These are phyloP conservation scores for Casuarina glauca DNA, from an alignment of 306 rosid species.

Conservation along the genomic window DNA sequence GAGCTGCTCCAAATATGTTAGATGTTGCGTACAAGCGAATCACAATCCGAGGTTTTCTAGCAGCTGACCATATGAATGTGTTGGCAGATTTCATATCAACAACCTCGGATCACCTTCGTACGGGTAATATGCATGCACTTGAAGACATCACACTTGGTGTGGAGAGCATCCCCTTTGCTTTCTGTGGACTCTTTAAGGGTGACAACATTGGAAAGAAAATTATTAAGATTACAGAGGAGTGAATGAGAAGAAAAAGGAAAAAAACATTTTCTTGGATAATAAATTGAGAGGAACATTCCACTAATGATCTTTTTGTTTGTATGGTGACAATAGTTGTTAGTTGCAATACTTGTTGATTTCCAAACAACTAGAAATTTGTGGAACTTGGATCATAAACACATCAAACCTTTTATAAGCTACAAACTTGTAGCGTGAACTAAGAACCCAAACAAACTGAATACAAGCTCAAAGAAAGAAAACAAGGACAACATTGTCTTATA, in stretches of 20 bases:
- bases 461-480: no score
- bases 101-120: slow-evolving; percentile 44
- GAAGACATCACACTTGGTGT: slow-evolving; percentile 65
- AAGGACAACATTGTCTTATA: no score
- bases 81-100: slow-evolving; percentile 43
- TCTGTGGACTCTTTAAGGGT: slow-evolving; percentile 61
- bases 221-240: slow-evolving; percentile 40
- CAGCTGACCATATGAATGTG: slow-evolving; percentile 38
- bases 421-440: no score
- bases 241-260: background rate
- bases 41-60: slow-evolving; percentile 36
- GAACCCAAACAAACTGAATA: no score
- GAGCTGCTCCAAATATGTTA: no score
- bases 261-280: background rate
- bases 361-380: no score
- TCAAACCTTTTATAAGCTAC: no score
- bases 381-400: no score
- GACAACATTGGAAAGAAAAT: slow-evolving; percentile 71
- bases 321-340: background rate
- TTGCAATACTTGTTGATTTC: no score
- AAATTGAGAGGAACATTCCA: background rate
- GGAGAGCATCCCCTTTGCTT: slow-evolving; percentile 63
- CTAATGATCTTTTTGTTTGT: background rate
- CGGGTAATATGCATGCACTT: slow-evolving; percentile 37
- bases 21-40: no score